Conservation (phyloP, 73 alveolate species). For the Blepharisma stoltei region DNA sequence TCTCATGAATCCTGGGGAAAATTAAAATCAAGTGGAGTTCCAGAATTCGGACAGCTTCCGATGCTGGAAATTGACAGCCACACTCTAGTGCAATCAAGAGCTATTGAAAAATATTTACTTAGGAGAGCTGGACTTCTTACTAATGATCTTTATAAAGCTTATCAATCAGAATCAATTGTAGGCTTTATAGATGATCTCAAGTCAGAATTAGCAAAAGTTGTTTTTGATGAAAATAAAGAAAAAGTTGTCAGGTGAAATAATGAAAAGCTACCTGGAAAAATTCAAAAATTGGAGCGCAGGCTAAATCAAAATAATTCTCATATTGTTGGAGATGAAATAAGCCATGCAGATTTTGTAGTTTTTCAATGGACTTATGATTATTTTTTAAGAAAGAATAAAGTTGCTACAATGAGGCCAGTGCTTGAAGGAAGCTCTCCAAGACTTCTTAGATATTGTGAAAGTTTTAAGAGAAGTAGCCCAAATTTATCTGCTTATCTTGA, state of each 20-base stretch:
- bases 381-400: background rate
- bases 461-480: too few relatives aligned
- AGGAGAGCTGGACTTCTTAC: too few relatives aligned
- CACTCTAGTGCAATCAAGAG: background rate
- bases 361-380: background rate
- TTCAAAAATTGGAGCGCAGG: background rate
- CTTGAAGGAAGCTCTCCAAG: conserved; percentile 9
- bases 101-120: background rate
- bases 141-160: too few relatives aligned
- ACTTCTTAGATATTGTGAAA: too few relatives aligned
- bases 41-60: conserved; percentile 27
- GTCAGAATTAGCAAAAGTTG: too few relatives aligned
- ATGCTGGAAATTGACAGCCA: background rate
- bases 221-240: too few relatives aligned
- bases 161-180: too few relatives aligned
- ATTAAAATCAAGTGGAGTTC: too few relatives aligned
- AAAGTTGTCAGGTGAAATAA: background rate
- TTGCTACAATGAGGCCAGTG: conserved; percentile 4
- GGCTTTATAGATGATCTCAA: too few relatives aligned
- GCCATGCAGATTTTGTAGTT: conserved; percentile 23
- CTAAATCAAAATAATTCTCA: background rate
- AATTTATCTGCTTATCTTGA: too few relatives aligned
- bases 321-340: conserved; percentile 8
- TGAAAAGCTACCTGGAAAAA: background rate
- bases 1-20: too few relatives aligned